Evolutionary conservation across 2,329 filamentous ascomycete genomes (phyloP), one percentile per base, ranked within the genome.

Genomic region (Alternaria arbusti): DNA sequence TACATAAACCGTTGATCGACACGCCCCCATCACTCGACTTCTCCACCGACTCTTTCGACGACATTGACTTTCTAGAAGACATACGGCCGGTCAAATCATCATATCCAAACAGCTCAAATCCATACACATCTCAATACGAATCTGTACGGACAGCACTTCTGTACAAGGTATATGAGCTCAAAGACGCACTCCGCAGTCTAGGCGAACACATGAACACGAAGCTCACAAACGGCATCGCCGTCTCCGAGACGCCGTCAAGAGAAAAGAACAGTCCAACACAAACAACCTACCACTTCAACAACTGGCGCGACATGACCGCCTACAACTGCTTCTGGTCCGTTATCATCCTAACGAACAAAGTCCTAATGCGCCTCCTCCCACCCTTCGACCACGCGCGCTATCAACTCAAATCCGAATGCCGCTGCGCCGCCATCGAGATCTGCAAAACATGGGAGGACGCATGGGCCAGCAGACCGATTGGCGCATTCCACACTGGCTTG

Each of bases 381-480:
- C 62, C 68, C 3, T 71, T 59, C 36, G 68, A 75, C 43, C 68
- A 71, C 7, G 56, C 57, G 6, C 55, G 66, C 40, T 70, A 70
- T 52, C 64, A 58, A 6, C 49, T 79, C 2, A 69, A 77, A 63
- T 67, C 69, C 8, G 74, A 78, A 55, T 75, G 69, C 40, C 73
- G 70, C 9, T 66, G 62, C 20, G 36, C 76, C 13, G 73, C 74
- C 11, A 54, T 71, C 3, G 70, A 79, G 17, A 77, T 79, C 5
- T 78, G 75, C 65, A 77, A 77, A 61, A 77, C 73, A 11, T 78
- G 75, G 76, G 75, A 78, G 59, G 71, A 75, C 60, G 74, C 76
- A 3, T 78, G 74, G 75, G 67, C 69, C 26, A 74, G 67, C 13
- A 74, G 70, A 20, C 75, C 75, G 4, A 76, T 78, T 32, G 76